A percentile compares a stretch with the other conserved stretches of the same genome.
Evolutionary conservation across 2,329 filamentous ascomycete species (phyloP).

Genomic region (Sporothrix dimorphospora): DNA sequence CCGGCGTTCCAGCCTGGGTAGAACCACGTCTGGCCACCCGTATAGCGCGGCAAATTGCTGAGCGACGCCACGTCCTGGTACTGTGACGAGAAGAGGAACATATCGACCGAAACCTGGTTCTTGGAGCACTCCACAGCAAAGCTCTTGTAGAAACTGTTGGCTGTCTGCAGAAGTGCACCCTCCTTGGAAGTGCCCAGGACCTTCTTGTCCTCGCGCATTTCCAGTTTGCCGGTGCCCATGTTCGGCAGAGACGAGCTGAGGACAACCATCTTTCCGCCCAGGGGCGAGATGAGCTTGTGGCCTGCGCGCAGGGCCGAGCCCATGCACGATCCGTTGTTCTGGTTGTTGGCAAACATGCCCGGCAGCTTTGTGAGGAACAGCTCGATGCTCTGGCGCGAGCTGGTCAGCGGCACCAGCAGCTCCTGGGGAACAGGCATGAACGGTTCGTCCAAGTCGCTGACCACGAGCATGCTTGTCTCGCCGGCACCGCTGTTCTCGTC

Average conservation of each 20-base stretch:
- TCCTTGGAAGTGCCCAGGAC: conserved; percentile 92
- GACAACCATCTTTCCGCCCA: conserved; percentile 94
- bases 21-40: conserved; percentile 96
- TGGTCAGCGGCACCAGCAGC: conserved; percentile 83
- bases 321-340: conserved; percentile 89
- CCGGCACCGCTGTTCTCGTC: conserved; percentile 66
- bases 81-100: conserved; percentile 95
- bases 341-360: conserved; percentile 94
- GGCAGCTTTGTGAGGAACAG: conserved; percentile 88
- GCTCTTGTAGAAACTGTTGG: conserved; percentile 97
- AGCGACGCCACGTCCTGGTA: conserved; percentile 97
- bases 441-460: conserved; percentile 93
- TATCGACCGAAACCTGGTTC: conserved; percentile 97
- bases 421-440: conserved; percentile 94
- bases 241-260: conserved; percentile 90
- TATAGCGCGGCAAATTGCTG: conserved; percentile 93
- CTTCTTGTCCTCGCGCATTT: conserved; percentile 96
- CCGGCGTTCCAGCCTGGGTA: conserved; percentile 98
- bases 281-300: conserved; percentile 91
- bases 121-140: conserved; percentile 99
- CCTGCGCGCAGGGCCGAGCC: conserved; percentile 89
- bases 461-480: conserved; percentile 88
- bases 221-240: conserved; percentile 83
- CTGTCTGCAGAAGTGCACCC: conserved; percentile 81
- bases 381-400: conserved; percentile 89